A percentile compares a stretch with the other conserved stretches of the same genome.
Conservation (phyloP, 768 basidiomycete genomes). For the Basidioascus undulatus region DNA sequence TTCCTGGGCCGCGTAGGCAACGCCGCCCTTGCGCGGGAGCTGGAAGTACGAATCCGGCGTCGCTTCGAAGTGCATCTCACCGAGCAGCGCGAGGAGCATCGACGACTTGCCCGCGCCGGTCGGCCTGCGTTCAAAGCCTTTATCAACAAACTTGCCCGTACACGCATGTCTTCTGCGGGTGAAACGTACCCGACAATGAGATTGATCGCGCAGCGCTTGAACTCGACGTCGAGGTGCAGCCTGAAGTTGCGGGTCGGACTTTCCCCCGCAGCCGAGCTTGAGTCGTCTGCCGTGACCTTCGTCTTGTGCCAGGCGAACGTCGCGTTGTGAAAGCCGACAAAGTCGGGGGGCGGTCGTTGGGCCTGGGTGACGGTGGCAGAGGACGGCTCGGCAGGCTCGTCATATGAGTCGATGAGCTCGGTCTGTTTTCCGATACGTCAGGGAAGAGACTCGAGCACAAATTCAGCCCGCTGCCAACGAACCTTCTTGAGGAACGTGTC, state of each 20-base stretch:
- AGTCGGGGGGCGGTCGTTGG: too few relatives aligned
- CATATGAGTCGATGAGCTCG: too few relatives aligned
- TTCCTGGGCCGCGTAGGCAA: constrained; percentile 63
- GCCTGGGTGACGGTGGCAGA: too few relatives aligned
- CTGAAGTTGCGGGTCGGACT: too few relatives aligned
- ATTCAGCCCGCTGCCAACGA: neutral
- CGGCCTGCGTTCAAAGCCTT: constrained; percentile 3
- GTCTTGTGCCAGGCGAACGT: constrained; percentile 24
- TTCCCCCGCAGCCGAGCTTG: too few relatives aligned
- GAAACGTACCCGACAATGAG: constrained; percentile 16
- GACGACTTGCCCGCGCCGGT: constrained; percentile 15
- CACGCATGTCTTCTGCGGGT: too few relatives aligned
- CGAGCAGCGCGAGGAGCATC: constrained; percentile 17
- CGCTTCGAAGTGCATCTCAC: constrained; percentile 21
- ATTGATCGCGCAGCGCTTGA: constrained; percentile 19
- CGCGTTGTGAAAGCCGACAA: constrained; percentile 16
- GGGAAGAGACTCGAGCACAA: neutral
- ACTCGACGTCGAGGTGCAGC: constrained; percentile 16
- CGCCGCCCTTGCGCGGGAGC: constrained; percentile 39
- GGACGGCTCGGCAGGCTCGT: too few relatives aligned
- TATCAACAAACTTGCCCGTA: neutral
- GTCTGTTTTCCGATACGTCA: constrained; percentile 12
- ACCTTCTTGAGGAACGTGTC: neutral
- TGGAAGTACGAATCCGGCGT: constrained; percentile 35
- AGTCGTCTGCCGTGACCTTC: neutral